Evolutionary conservation across 768 basidiomycete genomes (phyloP), one percentile per base, ranked within the genome.

Genomic region (Mycena pura): DNA sequence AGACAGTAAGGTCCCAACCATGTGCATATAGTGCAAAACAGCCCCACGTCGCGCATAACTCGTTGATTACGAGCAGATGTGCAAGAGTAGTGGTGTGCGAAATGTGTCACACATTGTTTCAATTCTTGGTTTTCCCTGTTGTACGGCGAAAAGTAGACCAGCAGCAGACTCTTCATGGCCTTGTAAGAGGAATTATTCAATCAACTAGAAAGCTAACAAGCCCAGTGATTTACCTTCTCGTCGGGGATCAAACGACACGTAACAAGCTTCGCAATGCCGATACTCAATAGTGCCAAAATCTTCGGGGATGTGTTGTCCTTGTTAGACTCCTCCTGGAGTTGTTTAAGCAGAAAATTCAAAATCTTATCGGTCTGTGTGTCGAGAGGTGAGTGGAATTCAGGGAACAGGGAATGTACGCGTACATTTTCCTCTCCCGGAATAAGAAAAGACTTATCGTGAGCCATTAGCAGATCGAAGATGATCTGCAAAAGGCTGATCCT

Each of bases 231-330:
- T 66, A 92, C 95, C 49, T 82, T 77, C 27, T 88, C 82, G 59
- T 95, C 90, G 1, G 83, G 79, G 57, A 95, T 79, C 80, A 92
- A 86, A 0, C 91, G 91, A 0, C 88, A 78, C 6, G 95, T 77
- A 69, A 94, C 83, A 24, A 99, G 81, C 74, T 99, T 99, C n/a
- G 93, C 82, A 5, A 93, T 79, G 0, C 96, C 95, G 27, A 91
- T 78, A 60, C 88, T 89, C 13, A 94, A 77, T 6, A 91, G 74
- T 2, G 93, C 92, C 62, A 88, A 87, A 0, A 91, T 79, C 41
- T 83, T 83, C 7, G 76, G 74, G 1, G 65, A 55, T 3, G 49
- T 43, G 3, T 61, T 39, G 1, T 57, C 72, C 52, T 71, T 72
- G 25, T 85, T 80, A 7, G 88, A 83, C 47, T 88, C 83, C 44